Conservation (phyloP, 1,284 basidiomycete genomes). For the Caloboletus inedulis region DNA sequence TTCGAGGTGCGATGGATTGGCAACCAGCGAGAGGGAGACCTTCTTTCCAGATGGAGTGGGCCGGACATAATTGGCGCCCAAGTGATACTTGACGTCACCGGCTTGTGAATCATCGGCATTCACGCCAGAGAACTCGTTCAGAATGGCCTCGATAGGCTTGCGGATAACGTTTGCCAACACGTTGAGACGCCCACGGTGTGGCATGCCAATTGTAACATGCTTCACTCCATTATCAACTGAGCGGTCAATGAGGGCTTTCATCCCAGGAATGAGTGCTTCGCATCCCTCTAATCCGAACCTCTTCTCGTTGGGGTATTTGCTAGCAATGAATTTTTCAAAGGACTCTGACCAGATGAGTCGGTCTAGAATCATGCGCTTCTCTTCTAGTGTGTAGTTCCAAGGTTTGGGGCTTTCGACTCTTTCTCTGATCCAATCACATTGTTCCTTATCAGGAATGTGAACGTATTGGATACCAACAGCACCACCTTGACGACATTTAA, state of each 20-base stretch:
- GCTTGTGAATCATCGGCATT: constrained; percentile 76
- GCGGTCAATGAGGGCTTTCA: constrained; percentile 98
- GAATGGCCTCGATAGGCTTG: constrained; percentile 96
- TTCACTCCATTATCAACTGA: constrained; percentile 96
- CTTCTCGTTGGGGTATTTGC: constrained; percentile 99
- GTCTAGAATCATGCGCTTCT: constrained; percentile 99
- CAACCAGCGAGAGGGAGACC: constrained; percentile 95
- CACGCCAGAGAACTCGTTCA: constrained; percentile 92
- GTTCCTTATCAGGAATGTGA: constrained; percentile 97
- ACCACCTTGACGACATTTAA: constrained; percentile 57
- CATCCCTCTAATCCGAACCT: constrained; percentile 99
- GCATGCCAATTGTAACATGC: constrained; percentile 98
- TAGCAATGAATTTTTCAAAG: constrained; percentile 98
- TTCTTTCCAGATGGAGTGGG: constrained; percentile 98
- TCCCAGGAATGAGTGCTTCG: constrained; percentile 96
- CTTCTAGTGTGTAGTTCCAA: constrained; percentile 98
- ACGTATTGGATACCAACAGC: constrained; percentile 96
- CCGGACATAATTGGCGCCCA: constrained; percentile 98
- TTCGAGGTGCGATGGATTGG: constrained; percentile 98
- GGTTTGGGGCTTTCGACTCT: constrained; percentile 95
- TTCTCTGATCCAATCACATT: constrained; percentile 99
- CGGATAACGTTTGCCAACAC: constrained; percentile 98
- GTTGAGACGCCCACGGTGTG: constrained; percentile 97
- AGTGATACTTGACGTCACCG: constrained; percentile 99
- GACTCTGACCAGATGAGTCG: constrained; percentile 99